Conservation (phyloP, 2,329 filamentous ascomycete species). For the Colletotrichum tropicicola region DNA sequence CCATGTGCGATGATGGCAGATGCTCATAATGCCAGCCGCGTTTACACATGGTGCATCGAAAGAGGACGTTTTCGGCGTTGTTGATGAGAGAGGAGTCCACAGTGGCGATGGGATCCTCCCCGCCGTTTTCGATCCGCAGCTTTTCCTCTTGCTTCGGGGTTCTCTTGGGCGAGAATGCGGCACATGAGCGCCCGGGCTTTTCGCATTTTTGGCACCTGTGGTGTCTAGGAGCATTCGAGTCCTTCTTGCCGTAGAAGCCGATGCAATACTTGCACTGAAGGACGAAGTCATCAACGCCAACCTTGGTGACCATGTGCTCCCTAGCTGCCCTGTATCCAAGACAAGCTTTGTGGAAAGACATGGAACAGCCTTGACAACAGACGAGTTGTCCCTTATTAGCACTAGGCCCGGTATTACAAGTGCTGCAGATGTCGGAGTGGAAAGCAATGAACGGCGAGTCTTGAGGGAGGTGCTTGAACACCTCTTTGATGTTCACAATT, state of each 20-base stretch:
- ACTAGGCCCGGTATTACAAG: conserved; percentile 68
- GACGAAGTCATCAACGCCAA: conserved; percentile 80
- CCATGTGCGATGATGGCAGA: conserved; percentile 50
- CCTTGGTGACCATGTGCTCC: conserved; percentile 91
- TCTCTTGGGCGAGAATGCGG: conserved; percentile 76
- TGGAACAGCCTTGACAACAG: conserved; percentile 90
- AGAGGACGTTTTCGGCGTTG: conserved; percentile 79
- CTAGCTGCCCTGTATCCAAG: conserved; percentile 77
- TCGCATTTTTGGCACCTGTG: conserved; percentile 78
- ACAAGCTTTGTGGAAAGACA: conserved; percentile 84
- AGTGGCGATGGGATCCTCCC: conserved; percentile 77
- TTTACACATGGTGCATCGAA: conserved; percentile 81
- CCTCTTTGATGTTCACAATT: conserved; percentile 74
- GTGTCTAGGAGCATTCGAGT: conserved; percentile 73
- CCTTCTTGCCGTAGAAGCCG: conserved; percentile 72
- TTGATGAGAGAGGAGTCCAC: conserved; percentile 75
- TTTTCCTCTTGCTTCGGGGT: conserved; percentile 85
- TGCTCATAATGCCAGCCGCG: conserved; percentile 88
- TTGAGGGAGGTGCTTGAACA: conserved; percentile 70
- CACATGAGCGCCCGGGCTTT: conserved; percentile 72
- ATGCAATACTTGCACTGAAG: conserved; percentile 91
- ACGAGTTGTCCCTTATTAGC: conserved; percentile 75
- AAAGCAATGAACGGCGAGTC: conserved; percentile 73
- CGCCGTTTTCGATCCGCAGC: conserved; percentile 79
- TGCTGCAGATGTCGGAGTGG: conserved; percentile 78